A percentile compares a stretch with the other conserved stretches of the same genome.
Evolutionary conservation across 2,329 filamentous ascomycete species (phyloP).

Genomic region (Thielaviopsis euricoi): DNA sequence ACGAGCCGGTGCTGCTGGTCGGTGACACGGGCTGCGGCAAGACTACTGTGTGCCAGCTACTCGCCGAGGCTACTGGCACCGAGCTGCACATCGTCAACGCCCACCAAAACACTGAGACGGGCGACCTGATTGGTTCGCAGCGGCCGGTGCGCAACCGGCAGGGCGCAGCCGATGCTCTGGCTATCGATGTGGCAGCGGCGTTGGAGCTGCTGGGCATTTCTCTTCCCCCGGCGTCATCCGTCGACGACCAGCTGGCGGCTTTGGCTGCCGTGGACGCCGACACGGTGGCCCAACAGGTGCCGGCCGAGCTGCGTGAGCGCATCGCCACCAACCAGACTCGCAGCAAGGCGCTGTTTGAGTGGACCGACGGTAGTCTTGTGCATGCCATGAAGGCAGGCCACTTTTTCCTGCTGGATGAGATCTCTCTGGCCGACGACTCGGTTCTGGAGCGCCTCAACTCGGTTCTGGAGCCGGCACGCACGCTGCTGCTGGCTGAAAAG

Average conservation of each 20-base stretch:
- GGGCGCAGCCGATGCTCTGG: conserved; percentile 49
- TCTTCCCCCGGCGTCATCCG: neutral
- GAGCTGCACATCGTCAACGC: conserved; percentile 84
- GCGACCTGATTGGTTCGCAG: conserved; percentile 91
- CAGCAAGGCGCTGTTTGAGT: conserved; percentile 81
- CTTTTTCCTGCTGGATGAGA: conserved; percentile 91
- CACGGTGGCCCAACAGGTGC: conserved; percentile 25
- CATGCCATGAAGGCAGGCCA: conserved; percentile 82
- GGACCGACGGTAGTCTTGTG: conserved; percentile 86
- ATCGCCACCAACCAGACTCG: conserved; percentile 38
- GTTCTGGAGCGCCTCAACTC: conserved; percentile 93
- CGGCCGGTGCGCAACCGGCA: conserved; percentile 75
- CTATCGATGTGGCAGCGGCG: conserved; percentile 38
- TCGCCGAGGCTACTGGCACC: conserved; percentile 64
- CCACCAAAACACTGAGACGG: conserved; percentile 95
- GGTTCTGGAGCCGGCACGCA: conserved; percentile 76
- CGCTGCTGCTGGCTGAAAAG: conserved; percentile 83
- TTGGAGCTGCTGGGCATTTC: conserved; percentile 23
- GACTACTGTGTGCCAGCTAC: conserved; percentile 85
- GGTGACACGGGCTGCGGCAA: conserved; percentile 97
- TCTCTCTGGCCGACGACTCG: conserved; percentile 93
- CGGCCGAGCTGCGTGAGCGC: conserved; percentile 29
- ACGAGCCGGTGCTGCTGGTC: conserved; percentile 85
- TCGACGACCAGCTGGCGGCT: conserved; percentile 16
- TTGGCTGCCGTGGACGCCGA: conserved; percentile 30